Evolutionary conservation across 2,329 filamentous ascomycete species (phyloP).

Genomic region (Hymenoscyphus salicellus): DNA sequence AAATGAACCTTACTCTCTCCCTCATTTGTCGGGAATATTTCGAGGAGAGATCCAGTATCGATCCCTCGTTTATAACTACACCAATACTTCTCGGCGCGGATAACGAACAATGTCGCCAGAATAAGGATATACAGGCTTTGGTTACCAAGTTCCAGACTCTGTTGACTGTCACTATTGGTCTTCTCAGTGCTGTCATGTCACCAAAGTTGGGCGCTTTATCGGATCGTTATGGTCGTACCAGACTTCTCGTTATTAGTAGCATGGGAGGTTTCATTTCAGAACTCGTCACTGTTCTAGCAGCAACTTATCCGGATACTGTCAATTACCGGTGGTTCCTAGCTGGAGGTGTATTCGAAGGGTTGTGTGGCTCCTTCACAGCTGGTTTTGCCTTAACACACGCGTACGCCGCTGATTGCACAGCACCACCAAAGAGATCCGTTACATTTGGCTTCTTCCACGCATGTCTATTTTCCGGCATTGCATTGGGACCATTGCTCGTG

Average conservation of each 20-base stretch:
- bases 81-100: conserved; percentile 66
- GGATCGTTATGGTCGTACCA: conserved; percentile 79
- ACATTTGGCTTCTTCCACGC: conserved; percentile 88
- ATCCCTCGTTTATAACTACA: conserved; percentile 58
- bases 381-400: conserved; percentile 75
- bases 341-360: conserved; percentile 74
- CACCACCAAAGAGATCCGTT: conserved; percentile 74
- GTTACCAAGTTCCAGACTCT: conserved; percentile 78
- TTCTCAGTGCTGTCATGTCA: conserved; percentile 74
- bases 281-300: conserved; percentile 73
- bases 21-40: conserved; percentile 84
- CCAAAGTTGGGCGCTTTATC: conserved; percentile 83
- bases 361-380: conserved; percentile 85
- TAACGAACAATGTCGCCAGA: conserved; percentile 72
- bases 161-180: conserved; percentile 69
- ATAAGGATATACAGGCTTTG: conserved; percentile 71
- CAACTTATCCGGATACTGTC: conserved; percentile 67
- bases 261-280: conserved; percentile 73
- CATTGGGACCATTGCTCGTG: conserved; percentile 77
- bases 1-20: conserved; percentile 79
- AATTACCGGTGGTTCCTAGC: conserved; percentile 77
- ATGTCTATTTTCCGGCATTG: conserved; percentile 83
- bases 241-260: conserved; percentile 69
- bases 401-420: conserved; percentile 85
- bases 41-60: conserved; percentile 57